Conservation (phyloP, 805 yeast species). For the Zygosaccharomyces bisporus region DNA sequence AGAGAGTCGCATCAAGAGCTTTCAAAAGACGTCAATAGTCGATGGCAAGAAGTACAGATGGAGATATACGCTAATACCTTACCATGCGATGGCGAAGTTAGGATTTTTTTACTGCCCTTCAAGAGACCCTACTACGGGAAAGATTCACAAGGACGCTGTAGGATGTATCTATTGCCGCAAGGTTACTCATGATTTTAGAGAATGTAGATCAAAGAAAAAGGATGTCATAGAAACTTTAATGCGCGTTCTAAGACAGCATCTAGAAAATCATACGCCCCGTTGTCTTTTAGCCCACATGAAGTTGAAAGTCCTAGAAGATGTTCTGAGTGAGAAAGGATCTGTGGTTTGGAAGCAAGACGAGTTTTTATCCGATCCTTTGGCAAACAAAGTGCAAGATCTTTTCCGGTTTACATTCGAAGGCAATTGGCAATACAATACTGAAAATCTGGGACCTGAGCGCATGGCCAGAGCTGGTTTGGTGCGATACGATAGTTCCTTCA, state of each 20-base stretch:
- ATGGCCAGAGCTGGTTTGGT: constrained; percentile 57
- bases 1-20: constrained; percentile 18
- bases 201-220: constrained; percentile 27
- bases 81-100: constrained; percentile 24
- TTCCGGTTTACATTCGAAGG: constrained; percentile 20
- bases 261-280: constrained; percentile 9
- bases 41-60: constrained; percentile 28
- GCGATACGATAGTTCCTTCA: constrained; percentile 49
- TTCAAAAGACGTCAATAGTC: constrained; percentile 15
- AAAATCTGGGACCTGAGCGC: constrained; percentile 23
- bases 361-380: constrained; percentile 22
- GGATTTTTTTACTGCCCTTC: constrained; percentile 32
- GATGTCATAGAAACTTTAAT: constrained; percentile 24
- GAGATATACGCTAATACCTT: constrained; percentile 33
- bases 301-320: constrained; percentile 26
- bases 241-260: constrained; percentile 26
- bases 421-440: constrained; percentile 28
- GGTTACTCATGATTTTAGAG: constrained; percentile 20
- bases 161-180: constrained; percentile 26
- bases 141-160: constrained; percentile 24
- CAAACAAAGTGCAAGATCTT: constrained; percentile 10
- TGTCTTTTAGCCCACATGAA: constrained; percentile 23
- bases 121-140: constrained; percentile 9
- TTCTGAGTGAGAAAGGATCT: constrained; percentile 12
- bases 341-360: constrained; percentile 26